Evolutionary conservation across 2,329 filamentous ascomycete species (phyloP), one percentile per base, ranked within the genome.

Genomic region (Aspergillus neoniger): DNA sequence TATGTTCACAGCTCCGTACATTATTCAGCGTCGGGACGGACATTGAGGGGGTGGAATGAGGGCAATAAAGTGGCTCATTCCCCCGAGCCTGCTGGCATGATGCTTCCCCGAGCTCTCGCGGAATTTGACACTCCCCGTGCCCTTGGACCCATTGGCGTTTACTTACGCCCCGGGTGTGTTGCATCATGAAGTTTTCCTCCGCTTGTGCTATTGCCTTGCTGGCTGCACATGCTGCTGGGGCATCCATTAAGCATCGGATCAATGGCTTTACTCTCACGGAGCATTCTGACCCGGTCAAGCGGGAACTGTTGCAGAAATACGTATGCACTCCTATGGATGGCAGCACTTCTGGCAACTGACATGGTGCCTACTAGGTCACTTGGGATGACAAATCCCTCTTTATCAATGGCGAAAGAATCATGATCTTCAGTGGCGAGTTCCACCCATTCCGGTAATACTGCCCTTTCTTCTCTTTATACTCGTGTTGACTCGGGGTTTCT

Each of bases 381-480:
- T 92, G 88, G 85, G 90, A 92, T 71, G 82, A 89, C 44, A 80
- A 90, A 65, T 90, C 89, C 0, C 77, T 93, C 3, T 88, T 88
- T 64, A 82, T 93, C 61, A 81, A 84, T 62, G 90, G 89, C 9
- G 85, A 92, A 69, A 83, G 89, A 9, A 78, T 90, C 48, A 86
- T 91, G 70, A 81, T 93, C 38, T 92, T 89, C 72, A 88, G 85
- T 44, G 90, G 87, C 41, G 90, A 93, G 71, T 83, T 92, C 3
- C 90, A 93, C 70, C 88, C 89, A 0, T 92, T 83, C 72, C 79
- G 81, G 81, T 81, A 74, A 19, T 32, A 23, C 38, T 39, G 19
- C 4, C 4, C 25, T 15, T 32, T n/a, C 14, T 8, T 51, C 21
- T 44, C 14, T 14, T 12, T 36, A 14, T 36, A 36, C 32, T 36